These are phyloP conservation scores for Musa acuminata DNA, from an alignment of 176 grass and related monocot species.

Conservation along the genomic window DNA sequence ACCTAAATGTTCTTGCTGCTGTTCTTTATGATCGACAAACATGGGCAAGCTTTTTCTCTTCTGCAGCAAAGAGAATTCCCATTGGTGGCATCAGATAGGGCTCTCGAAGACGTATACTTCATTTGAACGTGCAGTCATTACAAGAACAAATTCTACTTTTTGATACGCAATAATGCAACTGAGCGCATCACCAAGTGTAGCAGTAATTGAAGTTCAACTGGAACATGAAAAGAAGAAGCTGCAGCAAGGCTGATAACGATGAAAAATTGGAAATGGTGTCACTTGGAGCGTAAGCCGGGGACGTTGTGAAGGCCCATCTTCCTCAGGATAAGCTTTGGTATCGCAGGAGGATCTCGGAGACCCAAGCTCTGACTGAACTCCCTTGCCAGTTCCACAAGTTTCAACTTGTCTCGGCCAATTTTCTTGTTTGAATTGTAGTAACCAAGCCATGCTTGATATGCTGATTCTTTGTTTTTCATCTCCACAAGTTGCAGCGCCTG, in stretches of 20 bases:
- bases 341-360: conserved; percentile 48
- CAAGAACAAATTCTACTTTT: no score
- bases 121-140: no score
- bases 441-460: conserved; percentile 92
- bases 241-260: not conserved
- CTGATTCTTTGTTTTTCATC: conserved; percentile 63
- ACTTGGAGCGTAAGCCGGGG: conserved; percentile 43
- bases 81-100: no score
- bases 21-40: no score
- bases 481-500: conserved; percentile 39
- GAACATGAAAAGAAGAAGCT: not conserved
- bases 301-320: conserved; percentile 82
- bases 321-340: conserved; percentile 54
- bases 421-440: conserved; percentile 77
- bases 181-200: not conserved
- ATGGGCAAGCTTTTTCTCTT: no score
- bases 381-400: conserved; percentile 56
- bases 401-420: conserved; percentile 49
- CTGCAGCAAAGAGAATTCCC: no score
- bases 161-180: no score
- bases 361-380: conserved; percentile 95
- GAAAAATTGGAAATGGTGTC: not conserved
- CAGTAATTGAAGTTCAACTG: not conserved
- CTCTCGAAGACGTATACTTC: no score
- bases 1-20: no score